These are phyloP conservation scores for Citrullus mucosospermus DNA, from an alignment of 306 rosid species.

Conservation along the genomic window DNA sequence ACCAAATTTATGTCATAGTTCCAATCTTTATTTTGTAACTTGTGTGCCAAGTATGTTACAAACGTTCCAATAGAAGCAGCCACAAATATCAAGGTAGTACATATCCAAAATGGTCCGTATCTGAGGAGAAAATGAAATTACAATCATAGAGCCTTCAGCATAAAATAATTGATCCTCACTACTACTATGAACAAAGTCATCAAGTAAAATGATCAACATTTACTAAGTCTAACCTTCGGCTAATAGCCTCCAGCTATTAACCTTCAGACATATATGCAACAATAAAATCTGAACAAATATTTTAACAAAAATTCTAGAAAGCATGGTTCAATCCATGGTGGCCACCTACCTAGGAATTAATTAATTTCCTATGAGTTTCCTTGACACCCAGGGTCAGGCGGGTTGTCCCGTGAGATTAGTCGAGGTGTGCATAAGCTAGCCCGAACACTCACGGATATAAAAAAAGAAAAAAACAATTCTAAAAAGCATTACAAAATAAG, in stretches of 20 bases:
- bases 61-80: conserved; percentile 94
- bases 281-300: neutral
- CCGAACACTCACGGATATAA: too few species aligned
- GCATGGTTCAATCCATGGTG: neutral
- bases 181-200: neutral
- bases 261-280: neutral
- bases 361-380: too few species aligned
- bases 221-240: neutral
- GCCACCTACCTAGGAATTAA: too few species aligned
- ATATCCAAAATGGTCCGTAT: conserved; percentile 98
- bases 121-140: conserved; percentile 25
- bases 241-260: neutral
- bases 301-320: neutral
- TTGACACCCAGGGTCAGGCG: too few species aligned
- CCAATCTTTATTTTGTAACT: conserved; percentile 66
- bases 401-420: too few species aligned
- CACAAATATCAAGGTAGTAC: conserved; percentile 85
- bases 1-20: conserved; percentile 83
- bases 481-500: neutral
- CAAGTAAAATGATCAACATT: neutral
- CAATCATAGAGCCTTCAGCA: conserved; percentile 5
- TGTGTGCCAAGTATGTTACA: conserved; percentile 84
- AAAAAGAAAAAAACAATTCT: neutral
- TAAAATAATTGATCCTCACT: neutral
- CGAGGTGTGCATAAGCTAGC: too few species aligned